Evolutionary conservation across 2,329 filamentous ascomycete species (phyloP).

Genomic region (Talaromyces sp.): DNA sequence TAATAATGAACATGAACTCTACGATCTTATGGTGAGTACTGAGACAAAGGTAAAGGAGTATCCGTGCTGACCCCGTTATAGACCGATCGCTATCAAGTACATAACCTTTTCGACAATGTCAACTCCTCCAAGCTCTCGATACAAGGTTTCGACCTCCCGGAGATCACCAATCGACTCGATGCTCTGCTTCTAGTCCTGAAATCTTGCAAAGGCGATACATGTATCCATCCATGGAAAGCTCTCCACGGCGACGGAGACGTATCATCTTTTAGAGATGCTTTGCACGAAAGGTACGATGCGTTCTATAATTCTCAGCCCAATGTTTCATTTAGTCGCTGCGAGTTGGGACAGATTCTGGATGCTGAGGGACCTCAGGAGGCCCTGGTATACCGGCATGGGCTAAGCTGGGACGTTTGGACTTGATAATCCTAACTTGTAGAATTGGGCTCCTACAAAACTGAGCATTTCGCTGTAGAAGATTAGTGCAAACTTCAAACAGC

Average conservation of each 20-base stretch:
- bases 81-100: conserved; percentile 38
- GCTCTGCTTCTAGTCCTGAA: conserved; percentile 41
- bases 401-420: conserved; percentile 19
- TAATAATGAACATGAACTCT: conserved; percentile 42
- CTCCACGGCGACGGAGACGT: conserved; percentile 37
- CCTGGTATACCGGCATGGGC: conserved; percentile 23
- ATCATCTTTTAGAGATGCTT: conserved; percentile 32
- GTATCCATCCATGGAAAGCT: conserved; percentile 39
- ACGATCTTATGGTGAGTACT: conserved; percentile 35
- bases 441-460: not conserved
- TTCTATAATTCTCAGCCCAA: conserved; percentile 36
- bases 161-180: conserved; percentile 33
- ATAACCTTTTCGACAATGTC: conserved; percentile 32
- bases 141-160: conserved; percentile 28
- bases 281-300: conserved; percentile 30
- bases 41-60: not conserved
- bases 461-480: not conserved
- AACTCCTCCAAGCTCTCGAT: not conserved
- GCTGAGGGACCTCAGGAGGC: conserved; percentile 37
- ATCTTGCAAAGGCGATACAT: conserved; percentile 38
- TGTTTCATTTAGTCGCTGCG: conserved; percentile 38
- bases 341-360: conserved; percentile 37
- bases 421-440: not conserved
- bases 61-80: conserved; percentile 17
- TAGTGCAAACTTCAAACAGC: not conserved